Evolutionary conservation across 805 yeast genomes (phyloP).

Genomic region (Blastobotrys peoriensis): DNA sequence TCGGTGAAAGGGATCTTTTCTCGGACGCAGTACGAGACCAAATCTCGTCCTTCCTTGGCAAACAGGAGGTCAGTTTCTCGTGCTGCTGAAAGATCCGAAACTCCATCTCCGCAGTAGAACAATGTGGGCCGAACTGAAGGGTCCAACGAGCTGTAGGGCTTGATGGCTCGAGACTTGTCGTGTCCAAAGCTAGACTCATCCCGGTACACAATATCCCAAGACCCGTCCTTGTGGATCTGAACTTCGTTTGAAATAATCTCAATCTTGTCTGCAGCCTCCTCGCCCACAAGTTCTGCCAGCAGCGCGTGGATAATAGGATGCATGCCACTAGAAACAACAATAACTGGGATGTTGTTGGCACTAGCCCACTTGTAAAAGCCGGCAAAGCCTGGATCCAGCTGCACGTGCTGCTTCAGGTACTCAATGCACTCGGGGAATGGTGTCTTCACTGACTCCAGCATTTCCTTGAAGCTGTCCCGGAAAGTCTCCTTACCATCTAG

Average conservation of each 20-base stretch:
- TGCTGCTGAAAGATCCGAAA: constrained; percentile 91
- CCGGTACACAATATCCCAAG: constrained; percentile 81
- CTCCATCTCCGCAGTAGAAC: constrained; percentile 98
- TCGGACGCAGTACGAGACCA: constrained; percentile 74
- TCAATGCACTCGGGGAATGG: constrained; percentile 83
- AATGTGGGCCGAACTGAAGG: constrained; percentile 50
- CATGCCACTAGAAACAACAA: constrained; percentile 93
- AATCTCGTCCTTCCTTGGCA: constrained; percentile 89
- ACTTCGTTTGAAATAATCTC: constrained; percentile 82
- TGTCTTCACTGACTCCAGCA: constrained; percentile 72
- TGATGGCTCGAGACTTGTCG: constrained; percentile 82
- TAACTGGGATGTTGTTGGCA: constrained; percentile 65
- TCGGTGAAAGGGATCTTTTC: constrained; percentile 81
- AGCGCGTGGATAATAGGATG: constrained; percentile 80
- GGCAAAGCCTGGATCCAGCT: constrained; percentile 87
- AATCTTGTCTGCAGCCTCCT: constrained; percentile 61
- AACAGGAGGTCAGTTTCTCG: constrained; percentile 88
- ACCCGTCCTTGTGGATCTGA: constrained; percentile 43
- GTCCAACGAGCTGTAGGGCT: constrained; percentile 34
- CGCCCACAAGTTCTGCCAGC: constrained; percentile 68
- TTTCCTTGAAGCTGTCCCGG: constrained; percentile 74
- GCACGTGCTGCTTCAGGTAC: constrained; percentile 51
- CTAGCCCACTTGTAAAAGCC: constrained; percentile 76
- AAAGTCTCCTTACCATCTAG: constrained; percentile 54
- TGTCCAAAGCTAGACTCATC: constrained; percentile 91